Evolutionary conservation across 164 flowering plant species (phyloP).

Genomic region (Chimonanthus salicifolius): DNA sequence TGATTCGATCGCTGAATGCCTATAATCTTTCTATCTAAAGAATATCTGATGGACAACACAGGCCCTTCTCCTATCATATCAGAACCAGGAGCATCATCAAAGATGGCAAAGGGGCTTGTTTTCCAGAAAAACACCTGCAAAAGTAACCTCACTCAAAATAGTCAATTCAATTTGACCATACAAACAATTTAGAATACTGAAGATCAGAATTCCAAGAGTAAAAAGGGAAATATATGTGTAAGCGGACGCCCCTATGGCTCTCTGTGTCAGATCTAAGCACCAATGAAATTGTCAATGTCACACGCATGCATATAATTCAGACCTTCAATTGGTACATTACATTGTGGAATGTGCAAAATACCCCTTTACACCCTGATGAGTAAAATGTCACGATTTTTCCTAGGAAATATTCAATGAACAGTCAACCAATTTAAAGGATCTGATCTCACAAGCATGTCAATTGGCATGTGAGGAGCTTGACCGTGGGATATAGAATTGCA

Average conservation of each 20-base stretch:
- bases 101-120: conserved; percentile 45
- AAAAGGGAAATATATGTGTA: background rate
- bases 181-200: background rate
- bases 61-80: conserved; percentile 79
- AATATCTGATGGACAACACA: conserved; percentile 61
- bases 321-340: background rate
- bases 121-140: conserved; percentile 78
- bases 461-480: background rate
- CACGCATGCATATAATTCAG: background rate
- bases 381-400: too few relatives aligned
- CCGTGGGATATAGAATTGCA: background rate
- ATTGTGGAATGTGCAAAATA: too few relatives aligned
- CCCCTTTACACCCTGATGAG: too few relatives aligned
- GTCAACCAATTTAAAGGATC: too few relatives aligned
- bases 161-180: background rate
- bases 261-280: background rate
- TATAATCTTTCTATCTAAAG: conserved; percentile 68
- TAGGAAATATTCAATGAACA: too few relatives aligned
- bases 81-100: conserved; percentile 40
- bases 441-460: background rate
- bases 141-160: background rate
- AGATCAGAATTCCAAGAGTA: background rate
- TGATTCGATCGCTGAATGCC: conserved; percentile 71
- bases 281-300: background rate
- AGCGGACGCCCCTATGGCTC: background rate